These are phyloP conservation scores for Hysterium pulicare DNA, from an alignment of 2,329 filamentous ascomycete species.

Conservation along the genomic window DNA sequence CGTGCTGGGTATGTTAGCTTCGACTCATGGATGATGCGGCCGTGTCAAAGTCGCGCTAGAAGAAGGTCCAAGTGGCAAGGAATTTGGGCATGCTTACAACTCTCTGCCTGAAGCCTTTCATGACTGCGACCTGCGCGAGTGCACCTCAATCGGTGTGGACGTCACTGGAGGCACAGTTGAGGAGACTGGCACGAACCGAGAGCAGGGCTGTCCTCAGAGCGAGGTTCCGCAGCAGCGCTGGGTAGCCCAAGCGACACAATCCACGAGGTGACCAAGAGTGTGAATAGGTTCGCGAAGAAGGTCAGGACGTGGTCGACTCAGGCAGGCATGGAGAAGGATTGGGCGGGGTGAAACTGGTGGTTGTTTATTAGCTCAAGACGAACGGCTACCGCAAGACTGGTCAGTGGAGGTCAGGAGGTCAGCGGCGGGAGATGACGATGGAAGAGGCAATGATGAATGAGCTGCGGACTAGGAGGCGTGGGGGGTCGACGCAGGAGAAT, in stretches of 20 bases:
- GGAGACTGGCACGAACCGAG: slow-evolving; percentile 15
- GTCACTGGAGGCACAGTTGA: slow-evolving; percentile 20
- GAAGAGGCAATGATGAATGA: slow-evolving; percentile 3
- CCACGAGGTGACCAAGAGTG: slow-evolving; percentile 16
- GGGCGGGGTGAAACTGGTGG: slow-evolving; percentile 23
- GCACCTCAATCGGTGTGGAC: slow-evolving; percentile 27
- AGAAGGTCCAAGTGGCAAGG: slow-evolving; percentile 14
- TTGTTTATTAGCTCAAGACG: slow-evolving; percentile 19
- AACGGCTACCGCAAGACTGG: slow-evolving; percentile 5
- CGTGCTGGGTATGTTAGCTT: slow-evolving; percentile 57
- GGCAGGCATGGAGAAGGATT: slow-evolving; percentile 25
- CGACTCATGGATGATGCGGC: slow-evolving; percentile 26
- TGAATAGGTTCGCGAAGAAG: slow-evolving; percentile 13
- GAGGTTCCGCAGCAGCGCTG: slow-evolving; percentile 17
- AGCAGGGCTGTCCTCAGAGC: slow-evolving; percentile 20
- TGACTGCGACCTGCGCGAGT: slow-evolving; percentile 53
- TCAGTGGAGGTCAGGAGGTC: slow-evolving; percentile 7
- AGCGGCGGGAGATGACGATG: background rate
- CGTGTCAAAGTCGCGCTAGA: slow-evolving; percentile 19
- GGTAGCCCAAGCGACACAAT: slow-evolving; percentile 28
- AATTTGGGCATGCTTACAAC: slow-evolving; percentile 65
- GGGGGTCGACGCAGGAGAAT: background rate
- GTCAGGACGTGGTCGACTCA: slow-evolving; percentile 19
- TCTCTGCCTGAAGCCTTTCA: slow-evolving; percentile 98
- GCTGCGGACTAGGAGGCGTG: background rate